Evolutionary conservation across 371 early-diverging fungal species (phyloP).

Genomic region (Saksenaea oblongispora): DNA sequence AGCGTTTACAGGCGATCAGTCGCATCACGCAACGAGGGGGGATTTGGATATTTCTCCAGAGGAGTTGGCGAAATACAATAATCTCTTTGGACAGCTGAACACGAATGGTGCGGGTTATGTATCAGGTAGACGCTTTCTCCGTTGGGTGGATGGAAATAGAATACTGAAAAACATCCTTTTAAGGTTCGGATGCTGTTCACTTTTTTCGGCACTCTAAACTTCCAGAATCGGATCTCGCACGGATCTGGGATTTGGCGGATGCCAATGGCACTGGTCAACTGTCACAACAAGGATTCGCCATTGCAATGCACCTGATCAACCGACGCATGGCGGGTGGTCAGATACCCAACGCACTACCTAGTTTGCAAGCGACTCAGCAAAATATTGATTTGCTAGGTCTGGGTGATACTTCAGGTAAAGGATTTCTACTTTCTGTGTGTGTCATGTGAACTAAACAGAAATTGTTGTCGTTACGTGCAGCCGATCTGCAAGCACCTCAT

Average conservation of each 20-base stretch:
- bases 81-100: slow-evolving; percentile 35
- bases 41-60: slow-evolving; percentile 30
- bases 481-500: background rate
- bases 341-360: slow-evolving; percentile 31
- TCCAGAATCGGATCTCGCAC: slow-evolving; percentile 65
- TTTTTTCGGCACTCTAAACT: slow-evolving; percentile 79
- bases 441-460: background rate
- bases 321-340: slow-evolving; percentile 50
- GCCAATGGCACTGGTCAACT: slow-evolving; percentile 45
- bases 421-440: background rate
- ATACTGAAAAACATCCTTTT: background rate
- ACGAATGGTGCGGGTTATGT: slow-evolving; percentile 30
- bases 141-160: no score
- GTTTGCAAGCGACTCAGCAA: slow-evolving; percentile 3
- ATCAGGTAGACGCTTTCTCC: slow-evolving; percentile 18
- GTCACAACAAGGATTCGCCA: slow-evolving; percentile 52
- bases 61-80: slow-evolving; percentile 30
- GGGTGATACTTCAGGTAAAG: slow-evolving; percentile 6
- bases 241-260: slow-evolving; percentile 74
- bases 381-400: slow-evolving; percentile 29
- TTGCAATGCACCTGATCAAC: slow-evolving; percentile 66
- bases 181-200: slow-evolving; percentile 69
- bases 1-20: slow-evolving; percentile 11
- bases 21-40: slow-evolving; percentile 10
- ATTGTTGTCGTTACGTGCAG: background rate